These are phyloP conservation scores for Eragrostis curvula DNA, from an alignment of 176 grass and related monocot genomes.

Conservation along the genomic window DNA sequence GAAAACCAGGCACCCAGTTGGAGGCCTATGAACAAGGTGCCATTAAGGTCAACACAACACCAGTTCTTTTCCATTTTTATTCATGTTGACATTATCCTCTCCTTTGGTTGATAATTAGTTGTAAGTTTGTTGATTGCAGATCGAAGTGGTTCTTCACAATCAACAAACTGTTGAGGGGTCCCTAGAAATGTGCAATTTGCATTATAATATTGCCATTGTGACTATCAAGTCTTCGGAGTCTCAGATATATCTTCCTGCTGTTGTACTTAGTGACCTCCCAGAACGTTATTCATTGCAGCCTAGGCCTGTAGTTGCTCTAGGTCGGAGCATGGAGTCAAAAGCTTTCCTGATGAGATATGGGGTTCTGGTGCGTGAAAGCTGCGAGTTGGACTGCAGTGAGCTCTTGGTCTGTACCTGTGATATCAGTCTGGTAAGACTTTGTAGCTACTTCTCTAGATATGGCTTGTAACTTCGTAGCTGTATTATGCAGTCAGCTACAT, in stretches of 20 bases:
- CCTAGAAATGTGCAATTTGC: neutral
- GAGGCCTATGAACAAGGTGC: neutral
- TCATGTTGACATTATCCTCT: neutral
- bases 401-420: conserved; percentile 1
- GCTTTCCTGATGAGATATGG: neutral
- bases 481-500: neutral
- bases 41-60: neutral
- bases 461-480: neutral
- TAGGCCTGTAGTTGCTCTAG: conserved; percentile 16
- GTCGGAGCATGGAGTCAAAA: neutral
- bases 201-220: neutral
- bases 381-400: conserved; percentile 7
- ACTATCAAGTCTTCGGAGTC: neutral
- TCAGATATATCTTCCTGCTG: neutral
- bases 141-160: conserved; percentile 17
- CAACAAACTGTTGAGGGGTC: neutral
- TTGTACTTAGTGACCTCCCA: neutral
- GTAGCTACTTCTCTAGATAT: neutral
- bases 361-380: neutral
- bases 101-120: neutral
- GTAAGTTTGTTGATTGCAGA: neutral
- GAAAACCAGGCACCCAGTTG: neutral
- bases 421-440: neutral
- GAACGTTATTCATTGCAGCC: neutral
- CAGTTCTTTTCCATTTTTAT: neutral